phyloP scores from a whole-genome alignment of 345 rosid species.

The Acer saccharum region DNA sequence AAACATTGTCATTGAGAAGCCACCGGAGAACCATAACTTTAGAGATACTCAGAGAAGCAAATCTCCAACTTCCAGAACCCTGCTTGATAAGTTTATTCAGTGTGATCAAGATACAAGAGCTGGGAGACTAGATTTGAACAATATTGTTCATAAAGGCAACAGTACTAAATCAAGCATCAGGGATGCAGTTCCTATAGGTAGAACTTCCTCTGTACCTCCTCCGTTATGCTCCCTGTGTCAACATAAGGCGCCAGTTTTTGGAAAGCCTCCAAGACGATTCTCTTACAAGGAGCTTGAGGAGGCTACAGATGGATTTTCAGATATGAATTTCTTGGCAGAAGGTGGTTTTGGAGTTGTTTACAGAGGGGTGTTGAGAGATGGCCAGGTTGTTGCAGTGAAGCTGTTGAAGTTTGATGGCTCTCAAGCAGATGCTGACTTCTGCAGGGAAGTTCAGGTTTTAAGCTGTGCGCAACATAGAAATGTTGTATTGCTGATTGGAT shows the following conservation, averaged over 20 bases:
- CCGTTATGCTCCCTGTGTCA: constrained; percentile 77
- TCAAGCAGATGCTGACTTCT: constrained; percentile 68
- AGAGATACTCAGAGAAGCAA: constrained; percentile 17
- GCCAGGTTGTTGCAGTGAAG: constrained; percentile 75
- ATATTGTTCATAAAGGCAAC: constrained; percentile 30
- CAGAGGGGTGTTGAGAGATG: constrained; percentile 55
- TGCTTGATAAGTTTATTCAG: constrained; percentile 51
- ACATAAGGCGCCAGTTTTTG: constrained; percentile 65
- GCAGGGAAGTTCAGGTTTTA: constrained; percentile 68
- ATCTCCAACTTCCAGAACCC: constrained; percentile 39
- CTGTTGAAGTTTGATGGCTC: constrained; percentile 45
- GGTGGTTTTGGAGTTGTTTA: constrained; percentile 67
- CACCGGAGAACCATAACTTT: constrained; percentile 14
- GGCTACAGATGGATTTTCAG: constrained; percentile 69
- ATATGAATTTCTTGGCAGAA: constrained; percentile 57
- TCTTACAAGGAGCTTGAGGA: constrained; percentile 56
- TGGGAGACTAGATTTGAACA: constrained; percentile 28
- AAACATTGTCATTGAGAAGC: constrained; percentile 31
- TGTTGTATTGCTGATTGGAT: constrained; percentile 69
- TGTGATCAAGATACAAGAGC: constrained; percentile 42
- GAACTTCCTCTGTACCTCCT: constrained; percentile 67
- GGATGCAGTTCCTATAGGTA: constrained; percentile 48
- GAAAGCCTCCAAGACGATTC: constrained; percentile 66
- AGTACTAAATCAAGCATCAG: constrained; percentile 38
- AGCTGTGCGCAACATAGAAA: constrained; percentile 82